Evolutionary conservation across 2,329 filamentous ascomycete genomes (phyloP), one percentile per base, ranked within the genome.

Genomic region (Ophiostoma sp.): DNA sequence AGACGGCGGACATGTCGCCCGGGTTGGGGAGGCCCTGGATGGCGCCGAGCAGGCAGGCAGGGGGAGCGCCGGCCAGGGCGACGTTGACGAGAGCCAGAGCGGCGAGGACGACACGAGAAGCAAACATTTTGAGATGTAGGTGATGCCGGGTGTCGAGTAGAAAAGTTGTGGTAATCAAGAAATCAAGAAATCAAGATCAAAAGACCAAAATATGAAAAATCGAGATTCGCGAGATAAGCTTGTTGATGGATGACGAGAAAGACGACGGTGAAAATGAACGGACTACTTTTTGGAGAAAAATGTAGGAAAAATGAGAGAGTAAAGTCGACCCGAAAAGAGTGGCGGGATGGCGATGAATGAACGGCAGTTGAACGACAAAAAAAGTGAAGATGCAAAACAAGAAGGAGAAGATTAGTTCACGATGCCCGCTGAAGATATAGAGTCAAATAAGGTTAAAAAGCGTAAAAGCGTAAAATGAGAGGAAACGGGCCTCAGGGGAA

Each of bases 41-140:
- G 64, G 71, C 71, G 64, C 64, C 71, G 48, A 72, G 67, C 27
- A 72, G 71, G 57, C 71, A 72, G 54, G 64, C 71, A 1, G 71
- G 71, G n/a, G 69, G 67, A n/a, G 57, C 27, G 8, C 36, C 60
- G 20, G 57, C 68, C 0, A 52, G 15, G 31, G 41, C 68, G 27
- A 66, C 36, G 41, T 39, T 33, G 41, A 35, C 23, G 5, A 71
- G 23, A 41, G 71, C 68, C 48, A 70, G 48, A 41, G 41, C 67
- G 35, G 69, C 57, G 10, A 48, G 52, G 48, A 67, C 11, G 33
- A 67, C 7, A 48, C 62, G 15, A 33, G 57, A 11, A 20, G 57
- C 20, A 39, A 69, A 69, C 68, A 69, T 69, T 10, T 35, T 65
- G 15, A 31, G 44, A 5, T 48, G 1, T 48, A 3, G 2, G 10